A percentile compares a stretch with the other conserved stretches of the same genome.
phyloP scores from a whole-genome alignment of 345 rosid species.

The Pugionium dolabratum region DNA sequence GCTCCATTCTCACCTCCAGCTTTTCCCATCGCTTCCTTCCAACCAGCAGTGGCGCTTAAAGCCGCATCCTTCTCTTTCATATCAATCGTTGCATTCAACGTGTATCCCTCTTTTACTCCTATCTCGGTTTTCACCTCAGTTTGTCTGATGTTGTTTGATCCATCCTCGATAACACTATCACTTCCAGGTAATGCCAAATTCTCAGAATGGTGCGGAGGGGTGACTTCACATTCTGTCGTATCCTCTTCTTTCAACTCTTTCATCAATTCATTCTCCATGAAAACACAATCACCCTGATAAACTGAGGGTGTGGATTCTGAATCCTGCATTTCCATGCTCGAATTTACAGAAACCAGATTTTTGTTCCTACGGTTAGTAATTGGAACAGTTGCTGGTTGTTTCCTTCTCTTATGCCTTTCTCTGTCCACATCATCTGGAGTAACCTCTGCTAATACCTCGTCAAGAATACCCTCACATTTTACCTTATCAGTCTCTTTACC shows the following conservation, averaged over 20 bases:
- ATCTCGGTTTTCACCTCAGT: slow-evolving; percentile 45
- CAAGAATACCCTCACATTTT: slow-evolving; percentile 66
- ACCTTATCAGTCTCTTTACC: slow-evolving; percentile 62
- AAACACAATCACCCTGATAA: slow-evolving; percentile 25
- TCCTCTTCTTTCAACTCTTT: slow-evolving; percentile 42
- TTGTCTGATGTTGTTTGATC: slow-evolving; percentile 2
- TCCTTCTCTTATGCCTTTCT: slow-evolving; percentile 59
- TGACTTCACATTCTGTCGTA: slow-evolving; percentile 33
- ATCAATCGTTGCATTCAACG: slow-evolving; percentile 71
- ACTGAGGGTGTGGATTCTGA: slow-evolving; percentile 10
- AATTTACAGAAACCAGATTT: slow-evolving; percentile 21
- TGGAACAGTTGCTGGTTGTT: slow-evolving; percentile 28
- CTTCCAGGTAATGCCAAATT: slow-evolving; percentile 8
- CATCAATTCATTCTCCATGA: slow-evolving; percentile 35
- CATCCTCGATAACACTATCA: slow-evolving; percentile 37
- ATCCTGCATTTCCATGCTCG: slow-evolving; percentile 13
- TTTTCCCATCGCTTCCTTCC: slow-evolving; percentile 65
- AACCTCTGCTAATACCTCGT: slow-evolving; percentile 74
- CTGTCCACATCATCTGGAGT: slow-evolving; percentile 79
- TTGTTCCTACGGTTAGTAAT: slow-evolving; percentile 29
- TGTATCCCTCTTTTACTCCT: slow-evolving; percentile 40
- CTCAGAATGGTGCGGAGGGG: slow-evolving; percentile 17
- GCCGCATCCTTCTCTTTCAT: slow-evolving; percentile 60
- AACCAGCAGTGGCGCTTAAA: slow-evolving; percentile 79
- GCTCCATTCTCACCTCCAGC: slow-evolving; percentile 37